Evolutionary conservation across 2,329 filamentous ascomycete genomes (phyloP).

Genomic region (Monilinia fructigena): DNA sequence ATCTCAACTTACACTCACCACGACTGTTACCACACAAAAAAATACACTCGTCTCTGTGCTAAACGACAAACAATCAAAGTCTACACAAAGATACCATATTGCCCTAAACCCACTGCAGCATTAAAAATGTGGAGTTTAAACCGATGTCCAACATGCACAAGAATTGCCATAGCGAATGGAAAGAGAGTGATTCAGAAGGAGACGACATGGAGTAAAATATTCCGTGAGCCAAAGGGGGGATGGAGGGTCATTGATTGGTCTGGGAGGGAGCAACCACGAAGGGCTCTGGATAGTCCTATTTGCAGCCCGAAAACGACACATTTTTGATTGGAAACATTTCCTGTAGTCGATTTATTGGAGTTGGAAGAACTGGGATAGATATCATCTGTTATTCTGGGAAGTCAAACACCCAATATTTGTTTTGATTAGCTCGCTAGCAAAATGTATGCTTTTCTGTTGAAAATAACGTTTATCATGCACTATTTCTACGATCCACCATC

Average conservation of each 20-base stretch:
- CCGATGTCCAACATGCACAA: neutral
- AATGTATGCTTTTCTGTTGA: neutral
- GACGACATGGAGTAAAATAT: neutral
- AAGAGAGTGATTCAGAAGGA: neutral
- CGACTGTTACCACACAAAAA: neutral
- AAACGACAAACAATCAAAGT: neutral
- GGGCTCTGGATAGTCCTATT: neutral
- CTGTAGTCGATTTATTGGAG: neutral
- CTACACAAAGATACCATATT: neutral
- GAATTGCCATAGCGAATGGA: neutral
- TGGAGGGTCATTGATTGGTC: constrained; percentile 7
- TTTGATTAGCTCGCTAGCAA: neutral
- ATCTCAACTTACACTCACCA: neutral
- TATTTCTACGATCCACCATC: too few relatives aligned
- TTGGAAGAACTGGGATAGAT: too few relatives aligned
- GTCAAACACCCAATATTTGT: neutral
- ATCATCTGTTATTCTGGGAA: neutral
- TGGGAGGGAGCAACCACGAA: accelerated
- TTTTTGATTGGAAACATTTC: neutral
- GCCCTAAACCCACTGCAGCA: neutral
- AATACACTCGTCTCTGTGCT: neutral
- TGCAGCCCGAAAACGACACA: neutral
- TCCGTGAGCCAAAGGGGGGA: neutral
- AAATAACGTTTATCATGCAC: neutral
- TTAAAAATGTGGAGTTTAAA: neutral